Evolutionary conservation across 2,329 filamentous ascomycete genomes (phyloP), one percentile per base, ranked within the genome.

Genomic region (Cadophora malorum): DNA sequence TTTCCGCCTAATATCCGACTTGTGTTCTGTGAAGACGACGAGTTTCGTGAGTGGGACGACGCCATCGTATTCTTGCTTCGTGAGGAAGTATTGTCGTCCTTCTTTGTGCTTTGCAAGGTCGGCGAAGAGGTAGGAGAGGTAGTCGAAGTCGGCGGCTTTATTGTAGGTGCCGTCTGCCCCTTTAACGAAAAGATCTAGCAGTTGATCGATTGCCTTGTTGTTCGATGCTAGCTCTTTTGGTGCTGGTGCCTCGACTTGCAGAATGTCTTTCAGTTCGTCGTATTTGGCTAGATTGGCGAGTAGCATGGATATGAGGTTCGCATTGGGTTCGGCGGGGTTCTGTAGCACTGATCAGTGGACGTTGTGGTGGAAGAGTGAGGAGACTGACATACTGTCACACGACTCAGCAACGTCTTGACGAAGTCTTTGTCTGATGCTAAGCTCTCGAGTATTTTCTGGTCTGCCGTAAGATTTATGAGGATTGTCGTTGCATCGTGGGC

Each of bases 161-260:
- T 98, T 98, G 80, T 96, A 94, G 10, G 85, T 84, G 28, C 91
- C 91, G 69, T 91, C 90, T 25, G 92, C 90, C 23, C 95, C 95
- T 81, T 96, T 96, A 77, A 98, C 96, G 78, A 99, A 99, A 74
- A 96, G 90, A 79, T 98, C 96, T 79, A 99, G 88, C 35, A 99
- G 83, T 80, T 98, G 96, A 79, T 97, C 94, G 74, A 98, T 87
- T 4, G 93, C 90, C 67, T 88, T 84, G 45, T 90, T 86, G 50
- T 93, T 92, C 0, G 88, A 91, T 6, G 88, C 89, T 7, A 97
- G 86, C n/a, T 84, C 83, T 65, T 89, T 86, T 2, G 93, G 91
- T 0, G 90, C 79, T 7, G 86, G 81, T 70, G 93, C 90, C 75
- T 90, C 91, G 65, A 91, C 83, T 4, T 84, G 83, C 12, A 95